phyloP scores from a whole-genome alignment of 345 rosid species.

The Populus alba region DNA sequence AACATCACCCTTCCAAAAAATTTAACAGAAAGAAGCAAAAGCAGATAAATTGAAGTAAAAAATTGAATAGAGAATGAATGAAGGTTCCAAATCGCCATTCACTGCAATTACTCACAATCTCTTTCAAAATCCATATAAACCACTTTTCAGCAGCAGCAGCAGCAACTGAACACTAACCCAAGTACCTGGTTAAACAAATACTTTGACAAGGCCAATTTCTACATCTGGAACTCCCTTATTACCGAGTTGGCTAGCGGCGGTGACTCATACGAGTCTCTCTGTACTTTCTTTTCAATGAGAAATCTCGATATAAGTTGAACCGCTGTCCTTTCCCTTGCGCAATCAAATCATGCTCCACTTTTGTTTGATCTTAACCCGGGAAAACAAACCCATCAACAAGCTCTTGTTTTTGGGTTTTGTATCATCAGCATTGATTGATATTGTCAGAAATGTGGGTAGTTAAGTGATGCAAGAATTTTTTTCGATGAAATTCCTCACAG shows the following conservation, averaged over 20 bases:
- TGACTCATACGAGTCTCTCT: slow-evolving; percentile 69
- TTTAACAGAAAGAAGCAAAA: background rate
- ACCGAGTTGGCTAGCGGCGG: slow-evolving; percentile 77
- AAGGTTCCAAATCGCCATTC: slow-evolving; percentile 26
- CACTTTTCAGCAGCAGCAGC: slow-evolving; percentile 29
- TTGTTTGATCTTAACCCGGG: slow-evolving; percentile 68
- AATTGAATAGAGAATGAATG: slow-evolving; percentile 30
- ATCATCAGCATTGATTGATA: slow-evolving; percentile 66
- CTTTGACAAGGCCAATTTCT: slow-evolving; percentile 64
- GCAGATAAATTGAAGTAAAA: background rate
- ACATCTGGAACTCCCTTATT: slow-evolving; percentile 88
- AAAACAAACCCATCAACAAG: slow-evolving; percentile 78
- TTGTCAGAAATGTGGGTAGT: slow-evolving; percentile 63
- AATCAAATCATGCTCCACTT: slow-evolving; percentile 79
- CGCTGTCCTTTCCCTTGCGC: slow-evolving; percentile 84
- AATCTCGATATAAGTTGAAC: slow-evolving; percentile 61
- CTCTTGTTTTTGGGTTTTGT: slow-evolving; percentile 69
- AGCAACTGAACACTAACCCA: slow-evolving; percentile 38
- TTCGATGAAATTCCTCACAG: slow-evolving; percentile 75
- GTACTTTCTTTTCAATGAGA: slow-evolving; percentile 80
- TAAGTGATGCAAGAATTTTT: slow-evolving; percentile 55
- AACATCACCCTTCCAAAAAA: too few relatives aligned
- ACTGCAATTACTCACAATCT: background rate
- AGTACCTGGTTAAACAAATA: slow-evolving; percentile 59
- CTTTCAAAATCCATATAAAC: slow-evolving; percentile 24